These are phyloP conservation scores for Jimgerdemannia flammicorona DNA, from an alignment of 192 early-diverging fungal genomes.

Conservation along the genomic window DNA sequence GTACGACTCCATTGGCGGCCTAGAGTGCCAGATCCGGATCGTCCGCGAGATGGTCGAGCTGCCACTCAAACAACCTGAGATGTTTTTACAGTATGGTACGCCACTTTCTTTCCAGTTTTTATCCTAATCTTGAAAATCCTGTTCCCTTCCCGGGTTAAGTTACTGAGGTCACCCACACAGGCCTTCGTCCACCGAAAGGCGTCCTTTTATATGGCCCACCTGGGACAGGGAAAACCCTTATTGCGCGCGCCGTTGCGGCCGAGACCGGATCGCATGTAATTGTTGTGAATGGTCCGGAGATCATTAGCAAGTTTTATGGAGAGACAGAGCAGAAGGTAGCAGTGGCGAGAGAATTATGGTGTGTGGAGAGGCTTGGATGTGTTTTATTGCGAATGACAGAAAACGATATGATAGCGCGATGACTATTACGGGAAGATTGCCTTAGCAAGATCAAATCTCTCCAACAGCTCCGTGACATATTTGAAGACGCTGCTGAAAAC, in stretches of 20 bases:
- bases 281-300: slow-evolving; percentile 90
- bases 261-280: slow-evolving; percentile 71
- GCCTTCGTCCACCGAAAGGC: slow-evolving; percentile 86
- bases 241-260: slow-evolving; percentile 82
- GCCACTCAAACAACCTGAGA: slow-evolving; percentile 65
- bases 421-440: neutral
- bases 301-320: slow-evolving; percentile 87
- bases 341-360: no score
- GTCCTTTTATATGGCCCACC: slow-evolving; percentile 88
- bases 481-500: slow-evolving; percentile 64
- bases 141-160: neutral
- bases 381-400: neutral
- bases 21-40: slow-evolving; percentile 62
- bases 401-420: no score
- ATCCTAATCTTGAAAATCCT: neutral
- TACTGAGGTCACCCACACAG: slow-evolving; percentile 14
- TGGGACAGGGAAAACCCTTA: slow-evolving; percentile 95
- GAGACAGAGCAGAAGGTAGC: slow-evolving; percentile 78
- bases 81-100: slow-evolving; percentile 71
- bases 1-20: slow-evolving; percentile 78
- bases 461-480: slow-evolving; percentile 64
- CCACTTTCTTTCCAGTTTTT: neutral
- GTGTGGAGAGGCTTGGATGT: neutral
- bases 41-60: slow-evolving; percentile 85
- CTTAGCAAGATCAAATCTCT: neutral